phyloP scores from a whole-genome alignment of 106 monocot species.

The Dendrobium catenatum region DNA sequence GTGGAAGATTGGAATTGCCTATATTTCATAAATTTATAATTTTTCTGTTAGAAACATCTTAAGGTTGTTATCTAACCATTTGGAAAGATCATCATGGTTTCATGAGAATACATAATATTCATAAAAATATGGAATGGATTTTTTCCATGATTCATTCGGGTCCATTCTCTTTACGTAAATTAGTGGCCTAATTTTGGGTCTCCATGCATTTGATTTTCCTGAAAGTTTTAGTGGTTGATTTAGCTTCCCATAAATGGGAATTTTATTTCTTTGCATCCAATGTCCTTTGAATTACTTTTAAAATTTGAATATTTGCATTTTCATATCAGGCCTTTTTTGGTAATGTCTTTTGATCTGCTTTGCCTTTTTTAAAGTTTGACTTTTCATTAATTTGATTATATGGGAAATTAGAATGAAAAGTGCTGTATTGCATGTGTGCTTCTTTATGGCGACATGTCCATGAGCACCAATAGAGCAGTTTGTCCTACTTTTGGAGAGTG shows the following conservation, averaged over 20 bases:
- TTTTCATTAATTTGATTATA: background rate
- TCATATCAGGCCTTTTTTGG: background rate
- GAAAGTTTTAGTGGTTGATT: background rate
- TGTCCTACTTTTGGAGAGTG: background rate
- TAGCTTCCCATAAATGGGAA: background rate
- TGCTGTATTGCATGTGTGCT: background rate
- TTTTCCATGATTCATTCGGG: background rate
- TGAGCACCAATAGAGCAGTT: background rate
- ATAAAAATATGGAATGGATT: background rate
- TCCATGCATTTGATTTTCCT: background rate
- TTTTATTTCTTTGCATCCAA: background rate
- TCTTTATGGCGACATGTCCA: background rate
- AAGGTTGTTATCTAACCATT: background rate
- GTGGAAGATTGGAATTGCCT: background rate
- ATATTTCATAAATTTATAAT: background rate
- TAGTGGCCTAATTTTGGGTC: background rate
- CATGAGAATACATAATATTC: background rate
- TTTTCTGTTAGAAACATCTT: background rate
- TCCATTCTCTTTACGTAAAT: background rate
- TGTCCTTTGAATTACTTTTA: background rate
- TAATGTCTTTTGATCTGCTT: background rate
- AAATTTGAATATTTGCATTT: background rate
- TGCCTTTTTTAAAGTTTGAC: background rate
- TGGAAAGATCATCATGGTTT: background rate
- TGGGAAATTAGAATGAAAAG: background rate